Evolutionary conservation across 768 basidiomycete species (phyloP).

Genomic region (Sarcodon sp.): DNA sequence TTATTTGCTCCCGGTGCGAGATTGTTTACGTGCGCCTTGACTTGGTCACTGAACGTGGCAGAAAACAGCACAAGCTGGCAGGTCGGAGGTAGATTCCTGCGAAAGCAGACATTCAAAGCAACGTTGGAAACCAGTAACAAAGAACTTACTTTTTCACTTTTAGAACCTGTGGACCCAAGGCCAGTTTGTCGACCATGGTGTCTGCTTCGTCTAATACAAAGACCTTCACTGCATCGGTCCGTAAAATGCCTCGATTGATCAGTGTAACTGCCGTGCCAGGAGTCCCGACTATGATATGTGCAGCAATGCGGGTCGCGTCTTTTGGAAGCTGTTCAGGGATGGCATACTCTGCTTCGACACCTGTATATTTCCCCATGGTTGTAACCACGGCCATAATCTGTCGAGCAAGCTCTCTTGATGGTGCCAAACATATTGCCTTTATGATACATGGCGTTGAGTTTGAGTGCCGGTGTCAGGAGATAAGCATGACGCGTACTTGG

Average conservation of each 20-base stretch:
- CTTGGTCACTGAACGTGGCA: conserved; percentile 93
- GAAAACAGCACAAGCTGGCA: conserved; percentile 96
- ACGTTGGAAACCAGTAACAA: neutral
- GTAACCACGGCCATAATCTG: conserved; percentile 95
- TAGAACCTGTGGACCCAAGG: conserved; percentile 86
- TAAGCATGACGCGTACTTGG: conserved; percentile 41
- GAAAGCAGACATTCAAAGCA: neutral
- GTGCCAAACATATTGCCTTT: conserved; percentile 94
- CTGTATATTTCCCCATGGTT: conserved; percentile 91
- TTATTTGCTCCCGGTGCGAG: conserved; percentile 95
- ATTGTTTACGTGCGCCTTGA: conserved; percentile 81
- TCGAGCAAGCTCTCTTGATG: conserved; percentile 91
- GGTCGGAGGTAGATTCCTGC: conserved; percentile 1
- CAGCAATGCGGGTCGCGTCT: conserved; percentile 55
- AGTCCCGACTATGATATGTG: conserved; percentile 91
- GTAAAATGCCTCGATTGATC: conserved; percentile 65
- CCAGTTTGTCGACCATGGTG: conserved; percentile 95
- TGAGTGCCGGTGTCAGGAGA: neutral
- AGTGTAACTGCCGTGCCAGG: conserved; percentile 92
- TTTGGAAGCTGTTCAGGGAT: conserved; percentile 78
- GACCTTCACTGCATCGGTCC: conserved; percentile 71
- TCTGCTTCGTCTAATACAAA: conserved; percentile 98
- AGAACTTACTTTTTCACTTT: conserved; percentile 75
- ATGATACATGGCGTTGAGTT: neutral
- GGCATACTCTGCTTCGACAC: conserved; percentile 88